Base-by-base conservation (phyloP, 345 rosid species). In the Lepidium africanum region DNA sequence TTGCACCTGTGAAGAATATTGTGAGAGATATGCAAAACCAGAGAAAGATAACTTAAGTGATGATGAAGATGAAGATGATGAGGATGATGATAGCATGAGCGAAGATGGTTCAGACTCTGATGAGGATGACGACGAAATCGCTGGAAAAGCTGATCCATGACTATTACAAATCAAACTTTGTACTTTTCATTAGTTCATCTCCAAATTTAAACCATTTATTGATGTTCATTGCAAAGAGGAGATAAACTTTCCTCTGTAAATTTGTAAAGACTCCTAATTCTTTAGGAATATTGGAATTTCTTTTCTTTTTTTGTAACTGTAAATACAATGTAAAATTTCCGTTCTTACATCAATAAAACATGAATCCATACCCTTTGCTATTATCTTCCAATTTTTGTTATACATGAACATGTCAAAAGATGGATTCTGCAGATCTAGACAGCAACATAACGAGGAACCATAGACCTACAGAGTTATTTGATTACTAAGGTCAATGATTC, bases 1-100 rank as follows among this genome's bases (percentile, higher is more conserved):
- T 62, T 42, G 56, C 33, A 7, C 8, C 13, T 13, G 21, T 63
- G 70, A 55, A 88, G 91, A 86, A 52, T 81, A 75, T 69, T 79
- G 90, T 47, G 78, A 76, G 76, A 79, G 69, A 75, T 86, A 86
- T 79, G 96, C 91, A 37, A 82, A 80, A 72, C 84, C 82, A n/a
- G 81, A 79, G 19, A 87, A 81, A 54, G 89, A 76, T 10, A 45
- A 71, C 7, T 79, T 73, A 1, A 78, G 82, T 3, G 91, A 83
- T 5, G 89, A 84, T 15, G 86, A 83, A 12, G 86, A 76, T 19
- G 64, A 78, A 5, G 83, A 83, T 10, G 88, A 83, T 8, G 64
- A 78, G 6, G 83, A 83, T 10, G 88, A 83, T 8, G 88, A 83
- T 37, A 86, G 83, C 45, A 57, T 59, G 63, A 83, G 88, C 39